Evolutionary conservation across 306 rosid species (phyloP), one percentile per base, ranked within the genome.

Genomic region (Rosa persica): DNA sequence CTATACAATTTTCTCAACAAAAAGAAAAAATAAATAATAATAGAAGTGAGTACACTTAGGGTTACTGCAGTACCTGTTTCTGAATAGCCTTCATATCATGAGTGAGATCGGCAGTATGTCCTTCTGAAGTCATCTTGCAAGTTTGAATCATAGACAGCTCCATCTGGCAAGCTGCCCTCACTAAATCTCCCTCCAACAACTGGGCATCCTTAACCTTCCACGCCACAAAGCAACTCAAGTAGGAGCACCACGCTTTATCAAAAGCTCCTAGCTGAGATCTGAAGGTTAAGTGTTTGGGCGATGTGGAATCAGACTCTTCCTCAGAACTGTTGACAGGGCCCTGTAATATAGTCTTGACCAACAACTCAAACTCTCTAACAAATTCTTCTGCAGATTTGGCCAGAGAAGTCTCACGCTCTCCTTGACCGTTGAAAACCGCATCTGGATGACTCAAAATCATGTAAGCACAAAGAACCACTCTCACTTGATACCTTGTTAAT

Each of bases 201-300:
- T 80, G 90, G 36, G 98, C 98, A 89, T 93, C 98, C 84, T 89
- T 91, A 76, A 88, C 93, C 89, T 95, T 95, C 98, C 98, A 95
- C 4, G 76, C 82, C 76, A 90, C 98, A 76, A 95, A 95, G 85
- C 90, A 89, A 83, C 91, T 91, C 81, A 95, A 81, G 86, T 95
- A 95, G 20, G 89, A 82, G 87, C 98, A 95, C 98, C 98, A 95
- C 44, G 93, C 97, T 89, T 89, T 91, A 85, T 95, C 98, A 77
- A 95, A 95, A 73, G 87, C 88, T 65, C 83, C 86, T 69, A 95
- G 91, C 90, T 95, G 99, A 71, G 92, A 85, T 83, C 97, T 85
- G 82, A 95, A 95, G 75, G 97, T 89, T 70, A 82, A 86, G 10
- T 82, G 87, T 80, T 88, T 91, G 68, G 88, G 49, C 54, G 62